phyloP scores from a whole-genome alignment of 805 yeast genomes.

The Saturnispora kantuleensis region DNA sequence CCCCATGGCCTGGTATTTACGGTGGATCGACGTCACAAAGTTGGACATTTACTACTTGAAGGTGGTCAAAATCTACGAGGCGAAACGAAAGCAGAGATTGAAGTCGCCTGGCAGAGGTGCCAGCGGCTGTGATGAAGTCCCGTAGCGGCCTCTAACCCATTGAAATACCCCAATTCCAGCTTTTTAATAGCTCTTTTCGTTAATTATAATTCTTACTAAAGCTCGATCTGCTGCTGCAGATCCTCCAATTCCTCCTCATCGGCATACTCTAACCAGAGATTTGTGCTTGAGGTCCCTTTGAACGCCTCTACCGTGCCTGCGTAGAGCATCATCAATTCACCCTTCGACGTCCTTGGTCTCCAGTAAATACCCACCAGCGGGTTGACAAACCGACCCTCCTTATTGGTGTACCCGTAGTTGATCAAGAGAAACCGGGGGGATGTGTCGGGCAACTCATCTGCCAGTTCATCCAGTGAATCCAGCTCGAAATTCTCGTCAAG shows the following conservation, averaged over 20 bases:
- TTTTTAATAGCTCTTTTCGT: neutral
- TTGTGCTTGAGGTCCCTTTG: slow-evolving; percentile 71
- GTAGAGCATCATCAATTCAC: slow-evolving; percentile 73
- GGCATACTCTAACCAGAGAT: slow-evolving; percentile 46
- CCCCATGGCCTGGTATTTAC: slow-evolving; percentile 37
- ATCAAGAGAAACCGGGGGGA: slow-evolving; percentile 66
- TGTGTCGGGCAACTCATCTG: slow-evolving; percentile 74
- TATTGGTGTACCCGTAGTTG: slow-evolving; percentile 58
- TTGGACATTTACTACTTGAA: slow-evolving; percentile 43
- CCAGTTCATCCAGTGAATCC: slow-evolving; percentile 47
- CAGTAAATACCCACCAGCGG: slow-evolving; percentile 81
- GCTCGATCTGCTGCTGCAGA: slow-evolving; percentile 31
- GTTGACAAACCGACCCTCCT: slow-evolving; percentile 61
- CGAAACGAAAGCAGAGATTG: slow-evolving; percentile 18
- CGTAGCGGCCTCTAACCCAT: too few relatives aligned
- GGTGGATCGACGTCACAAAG: slow-evolving; percentile 42
- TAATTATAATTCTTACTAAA: slow-evolving; percentile 2
- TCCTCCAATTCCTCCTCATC: slow-evolving; percentile 67
- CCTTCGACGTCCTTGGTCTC: slow-evolving; percentile 81
- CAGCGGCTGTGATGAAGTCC: too few relatives aligned
- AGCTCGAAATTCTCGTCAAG: slow-evolving; percentile 37
- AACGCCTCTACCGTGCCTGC: slow-evolving; percentile 85
- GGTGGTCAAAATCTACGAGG: slow-evolving; percentile 30
- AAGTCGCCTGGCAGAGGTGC: neutral
- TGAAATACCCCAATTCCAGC: neutral